Base-by-base conservation (phyloP, 2,329 filamentous ascomycete species). In the Lachnellula willkommii region DNA sequence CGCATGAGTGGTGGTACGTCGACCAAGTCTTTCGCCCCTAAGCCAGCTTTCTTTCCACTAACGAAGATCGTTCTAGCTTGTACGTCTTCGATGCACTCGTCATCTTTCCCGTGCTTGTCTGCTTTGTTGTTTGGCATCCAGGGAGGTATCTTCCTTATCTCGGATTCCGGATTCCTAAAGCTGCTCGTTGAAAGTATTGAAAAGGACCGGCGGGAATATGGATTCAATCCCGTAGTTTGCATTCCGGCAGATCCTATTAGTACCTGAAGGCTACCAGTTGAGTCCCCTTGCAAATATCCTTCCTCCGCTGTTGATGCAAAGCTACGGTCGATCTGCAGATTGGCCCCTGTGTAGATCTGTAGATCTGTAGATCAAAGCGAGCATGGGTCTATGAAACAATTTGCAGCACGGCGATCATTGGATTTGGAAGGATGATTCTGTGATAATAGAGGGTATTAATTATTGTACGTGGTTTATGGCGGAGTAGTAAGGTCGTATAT, bases 81-180 rank as follows among this genome's bases (percentile, higher is more conserved):
- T 66, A 65, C 48, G 50, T 64, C 36, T 65, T 65, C 26, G 65
- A 66, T 49, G 60, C 64, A 1, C 35, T 64, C 2, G 26, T 54
- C 11, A 66, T 67, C 11, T 63, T 60, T 28, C 61, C 62, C 24
- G 56, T 53, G 11, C 47, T 59, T n/a, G 49, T 49, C 43, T 40
- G 58, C 50, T 72, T 69, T 50, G 54, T 70, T n/a, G 64, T 59
- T 17, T 71, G 65, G 66, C 69, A 72, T 56, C 70, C 70, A 1
- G 67, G 59, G 4, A 65, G 61, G 46, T 72, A 72, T 50, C 57
- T 71, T 20, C 69, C 69, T 1, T 69, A 69, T 46, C 37, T 71
- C 28, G 66, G 68, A n/a, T 68, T 71, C 32, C 61, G 65, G 22
- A 47, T 71, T 4, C 71, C 69, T 8, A 69, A 68, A 50, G 60